phyloP scores from a whole-genome alignment of 2,329 filamentous ascomycete species.

The Hirsutella rhossiliensis region DNA sequence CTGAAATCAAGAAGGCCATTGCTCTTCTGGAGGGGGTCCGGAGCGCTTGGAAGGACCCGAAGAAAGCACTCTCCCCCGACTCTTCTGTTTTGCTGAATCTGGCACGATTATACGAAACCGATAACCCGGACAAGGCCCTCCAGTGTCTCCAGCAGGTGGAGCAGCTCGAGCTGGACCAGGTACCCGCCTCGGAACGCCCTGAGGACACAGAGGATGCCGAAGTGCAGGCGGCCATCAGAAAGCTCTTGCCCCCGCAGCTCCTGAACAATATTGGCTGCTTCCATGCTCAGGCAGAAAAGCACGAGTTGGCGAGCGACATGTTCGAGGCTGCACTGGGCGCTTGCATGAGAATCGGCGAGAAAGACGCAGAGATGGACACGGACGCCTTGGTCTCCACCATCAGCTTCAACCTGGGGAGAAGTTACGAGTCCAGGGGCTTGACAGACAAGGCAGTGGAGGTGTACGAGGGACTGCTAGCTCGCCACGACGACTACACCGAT shows the following conservation, averaged over 20 bases:
- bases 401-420: conserved; percentile 89
- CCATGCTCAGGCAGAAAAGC: conserved; percentile 77
- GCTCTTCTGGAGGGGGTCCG: conserved; percentile 74
- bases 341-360: conserved; percentile 69
- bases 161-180: conserved; percentile 71
- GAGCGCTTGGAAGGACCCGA: conserved; percentile 82
- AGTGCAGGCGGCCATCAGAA: conserved; percentile 51
- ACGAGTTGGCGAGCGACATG: conserved; percentile 66
- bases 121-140: conserved; percentile 79
- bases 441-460: conserved; percentile 75
- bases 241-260: conserved; percentile 75
- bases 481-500: conserved; percentile 87
- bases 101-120: conserved; percentile 77
- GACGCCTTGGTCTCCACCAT: conserved; percentile 92
- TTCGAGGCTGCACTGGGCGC: conserved; percentile 88
- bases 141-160: conserved; percentile 89
- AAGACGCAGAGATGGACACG: conserved; percentile 64
- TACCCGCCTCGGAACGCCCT: conserved; percentile 58
- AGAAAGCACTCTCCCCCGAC: conserved; percentile 71
- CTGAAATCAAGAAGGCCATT: conserved; percentile 78
- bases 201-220: conserved; percentile 46
- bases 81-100: conserved; percentile 83
- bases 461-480: conserved; percentile 73
- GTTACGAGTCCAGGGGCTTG: conserved; percentile 77
- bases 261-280: conserved; percentile 98